A percentile compares a stretch with the other conserved stretches of the same genome.
phyloP scores from a whole-genome alignment of 2,329 filamentous ascomycete species.

The Arthrobotrys megalospora region DNA sequence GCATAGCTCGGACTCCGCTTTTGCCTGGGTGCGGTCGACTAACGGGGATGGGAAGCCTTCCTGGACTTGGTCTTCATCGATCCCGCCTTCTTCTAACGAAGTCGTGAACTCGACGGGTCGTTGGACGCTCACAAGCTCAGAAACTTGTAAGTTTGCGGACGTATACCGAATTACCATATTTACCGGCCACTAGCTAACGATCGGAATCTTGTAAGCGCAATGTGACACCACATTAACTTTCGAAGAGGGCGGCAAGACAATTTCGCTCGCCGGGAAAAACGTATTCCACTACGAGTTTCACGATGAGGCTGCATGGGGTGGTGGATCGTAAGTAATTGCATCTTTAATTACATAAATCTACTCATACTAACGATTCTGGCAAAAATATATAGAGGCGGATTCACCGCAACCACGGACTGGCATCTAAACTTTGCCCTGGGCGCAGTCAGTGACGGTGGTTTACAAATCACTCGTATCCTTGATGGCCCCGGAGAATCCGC shows the following conservation, averaged over 20 bases:
- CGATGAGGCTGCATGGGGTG: constrained; percentile 8
- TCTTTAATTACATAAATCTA: background rate
- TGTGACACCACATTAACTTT: background rate
- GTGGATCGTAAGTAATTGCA: background rate
- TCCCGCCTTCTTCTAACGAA: background rate
- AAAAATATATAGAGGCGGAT: background rate
- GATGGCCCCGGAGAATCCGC: background rate
- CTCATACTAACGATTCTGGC: background rate
- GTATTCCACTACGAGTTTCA: constrained; percentile 5
- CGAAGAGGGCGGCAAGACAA: background rate
- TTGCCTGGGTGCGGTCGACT: background rate
- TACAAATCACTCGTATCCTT: background rate
- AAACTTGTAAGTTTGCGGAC: background rate
- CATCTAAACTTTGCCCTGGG: constrained; percentile 1
- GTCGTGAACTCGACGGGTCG: background rate
- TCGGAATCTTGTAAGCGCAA: background rate
- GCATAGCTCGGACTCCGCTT: background rate
- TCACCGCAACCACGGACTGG: background rate
- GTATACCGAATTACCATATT: too few species aligned
- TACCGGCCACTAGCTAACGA: background rate
- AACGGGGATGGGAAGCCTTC: background rate
- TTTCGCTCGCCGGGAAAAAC: background rate
- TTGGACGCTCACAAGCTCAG: constrained; percentile 3
- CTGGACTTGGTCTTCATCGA: background rate
- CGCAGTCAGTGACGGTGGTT: background rate